These are phyloP conservation scores for Nakazawaea anatomiae DNA, from an alignment of 805 yeast species.

Conservation along the genomic window DNA sequence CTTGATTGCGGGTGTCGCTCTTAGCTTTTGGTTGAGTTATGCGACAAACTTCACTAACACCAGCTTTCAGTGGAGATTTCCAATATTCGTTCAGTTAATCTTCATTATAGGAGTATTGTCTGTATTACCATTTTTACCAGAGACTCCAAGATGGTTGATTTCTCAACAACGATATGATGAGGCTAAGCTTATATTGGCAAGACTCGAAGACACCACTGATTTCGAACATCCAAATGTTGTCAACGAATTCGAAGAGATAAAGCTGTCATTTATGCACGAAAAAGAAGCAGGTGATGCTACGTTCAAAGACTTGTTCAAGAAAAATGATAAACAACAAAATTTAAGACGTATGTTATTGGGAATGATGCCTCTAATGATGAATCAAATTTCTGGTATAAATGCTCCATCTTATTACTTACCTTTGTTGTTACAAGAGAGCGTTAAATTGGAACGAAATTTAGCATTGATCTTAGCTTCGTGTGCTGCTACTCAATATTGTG, in stretches of 20 bases:
- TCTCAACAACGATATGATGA: slow-evolving; percentile 39
- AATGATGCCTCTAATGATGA: slow-evolving; percentile 61
- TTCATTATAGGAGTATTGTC: slow-evolving; percentile 20
- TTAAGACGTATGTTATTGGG: slow-evolving; percentile 56
- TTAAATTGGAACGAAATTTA: slow-evolving; percentile 2
- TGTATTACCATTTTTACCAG: slow-evolving; percentile 12
- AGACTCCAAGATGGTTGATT: slow-evolving; percentile 40
- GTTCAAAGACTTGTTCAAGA: slow-evolving; percentile 32
- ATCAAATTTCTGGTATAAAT: slow-evolving; percentile 67
- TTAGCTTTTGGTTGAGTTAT: slow-evolving; percentile 60
- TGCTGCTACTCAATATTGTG: slow-evolving; percentile 8
- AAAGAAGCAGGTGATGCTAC: slow-evolving; percentile 7
- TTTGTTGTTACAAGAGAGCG: slow-evolving; percentile 8
- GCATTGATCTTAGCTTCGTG: slow-evolving; percentile 7
- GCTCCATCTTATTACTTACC: slow-evolving; percentile 54
- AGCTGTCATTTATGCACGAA: slow-evolving; percentile 7
- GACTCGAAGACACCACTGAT: slow-evolving; percentile 28
- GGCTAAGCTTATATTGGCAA: slow-evolving; percentile 29
- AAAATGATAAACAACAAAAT: slow-evolving; percentile 45
- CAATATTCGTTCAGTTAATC: slow-evolving; percentile 59
- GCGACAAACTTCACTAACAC: slow-evolving; percentile 46
- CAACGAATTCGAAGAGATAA: slow-evolving; percentile 17
- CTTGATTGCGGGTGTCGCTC: slow-evolving; percentile 64
- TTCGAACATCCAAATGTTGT: slow-evolving; percentile 13
- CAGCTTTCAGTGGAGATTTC: slow-evolving; percentile 58